Percentiles rank a stretch among this genome's conserved stretches.
Conservation (phyloP, 371 early-diverging fungal species). For the Circinella umbellata region DNA sequence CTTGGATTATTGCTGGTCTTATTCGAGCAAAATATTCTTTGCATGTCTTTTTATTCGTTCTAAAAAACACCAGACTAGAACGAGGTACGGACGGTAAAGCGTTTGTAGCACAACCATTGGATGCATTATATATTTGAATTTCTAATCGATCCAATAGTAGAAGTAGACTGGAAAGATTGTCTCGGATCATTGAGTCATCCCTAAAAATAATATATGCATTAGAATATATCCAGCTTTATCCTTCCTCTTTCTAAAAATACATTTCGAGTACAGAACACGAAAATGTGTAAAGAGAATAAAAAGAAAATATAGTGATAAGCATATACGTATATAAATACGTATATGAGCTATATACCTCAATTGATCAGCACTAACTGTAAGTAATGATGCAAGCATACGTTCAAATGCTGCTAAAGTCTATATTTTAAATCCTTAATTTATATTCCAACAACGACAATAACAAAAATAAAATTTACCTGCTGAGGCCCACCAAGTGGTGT, state of each 20-base stretch:
- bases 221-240: background rate
- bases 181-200: background rate
- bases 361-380: conserved; percentile 11
- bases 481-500: conserved; percentile 81
- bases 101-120: conserved; percentile 62
- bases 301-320: no score
- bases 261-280: no score
- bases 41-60: conserved; percentile 74
- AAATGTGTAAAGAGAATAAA: no score
- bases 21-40: conserved; percentile 79
- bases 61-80: conserved; percentile 71
- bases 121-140: conserved; percentile 72
- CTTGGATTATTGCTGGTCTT: conserved; percentile 51
- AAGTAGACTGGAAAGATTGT: conserved; percentile 39
- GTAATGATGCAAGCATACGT: conserved; percentile 46
- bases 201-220: background rate
- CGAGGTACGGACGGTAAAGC: conserved; percentile 66
- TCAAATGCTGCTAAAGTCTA: conserved; percentile 77
- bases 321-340: no score
- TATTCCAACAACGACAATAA: background rate
- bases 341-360: background rate
- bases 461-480: conserved; percentile 44
- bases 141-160: conserved; percentile 75
- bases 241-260: background rate
- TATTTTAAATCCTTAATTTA: background rate